A percentile compares a stretch with the other conserved stretches of the same genome.
Conservation (phyloP, 2,329 filamentous ascomycete species). For the Xylariales sp. region DNA sequence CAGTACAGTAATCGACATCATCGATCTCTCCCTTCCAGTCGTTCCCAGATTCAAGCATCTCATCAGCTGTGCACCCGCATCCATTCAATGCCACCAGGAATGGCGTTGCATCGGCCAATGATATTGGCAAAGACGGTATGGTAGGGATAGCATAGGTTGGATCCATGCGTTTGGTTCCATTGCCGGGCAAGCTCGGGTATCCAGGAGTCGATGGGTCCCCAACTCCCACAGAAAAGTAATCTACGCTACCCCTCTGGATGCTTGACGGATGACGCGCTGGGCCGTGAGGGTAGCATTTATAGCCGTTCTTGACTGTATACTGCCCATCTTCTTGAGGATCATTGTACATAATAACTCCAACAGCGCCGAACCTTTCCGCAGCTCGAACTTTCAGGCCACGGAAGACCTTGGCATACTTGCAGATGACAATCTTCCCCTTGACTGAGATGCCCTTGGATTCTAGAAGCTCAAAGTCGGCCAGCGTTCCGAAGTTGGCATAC, state of each 20-base stretch:
- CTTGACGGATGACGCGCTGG: slow-evolving; percentile 66
- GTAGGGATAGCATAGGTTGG: slow-evolving; percentile 42
- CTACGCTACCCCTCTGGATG: slow-evolving; percentile 67
- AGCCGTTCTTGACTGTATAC: slow-evolving; percentile 61
- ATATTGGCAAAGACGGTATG: slow-evolving; percentile 66
- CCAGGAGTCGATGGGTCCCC: slow-evolving; percentile 68
- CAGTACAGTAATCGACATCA: slow-evolving; percentile 10
- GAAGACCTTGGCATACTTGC: slow-evolving; percentile 67
- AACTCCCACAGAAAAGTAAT: slow-evolving; percentile 49
- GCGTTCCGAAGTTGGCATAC: slow-evolving; percentile 68
- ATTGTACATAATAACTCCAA: slow-evolving; percentile 63
- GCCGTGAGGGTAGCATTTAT: slow-evolving; percentile 62
- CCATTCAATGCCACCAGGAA: slow-evolving; percentile 66
- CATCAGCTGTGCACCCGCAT: slow-evolving; percentile 43
- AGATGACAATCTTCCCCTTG: slow-evolving; percentile 64
- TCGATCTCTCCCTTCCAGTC: slow-evolving; percentile 11
- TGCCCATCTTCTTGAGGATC: slow-evolving; percentile 69
- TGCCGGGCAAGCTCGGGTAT: slow-evolving; percentile 65
- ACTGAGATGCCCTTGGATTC: slow-evolving; percentile 28
- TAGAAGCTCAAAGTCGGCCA: slow-evolving; percentile 63
- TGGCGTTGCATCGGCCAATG: slow-evolving; percentile 64
- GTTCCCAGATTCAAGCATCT: slow-evolving; percentile 4
- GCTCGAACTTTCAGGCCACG: slow-evolving; percentile 69
- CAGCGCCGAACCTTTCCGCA: slow-evolving; percentile 66
- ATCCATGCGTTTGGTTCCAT: slow-evolving; percentile 50